Evolutionary conservation across 768 basidiomycete genomes (phyloP), one percentile per base, ranked within the genome.

Genomic region (Guyanaporus albipodus): DNA sequence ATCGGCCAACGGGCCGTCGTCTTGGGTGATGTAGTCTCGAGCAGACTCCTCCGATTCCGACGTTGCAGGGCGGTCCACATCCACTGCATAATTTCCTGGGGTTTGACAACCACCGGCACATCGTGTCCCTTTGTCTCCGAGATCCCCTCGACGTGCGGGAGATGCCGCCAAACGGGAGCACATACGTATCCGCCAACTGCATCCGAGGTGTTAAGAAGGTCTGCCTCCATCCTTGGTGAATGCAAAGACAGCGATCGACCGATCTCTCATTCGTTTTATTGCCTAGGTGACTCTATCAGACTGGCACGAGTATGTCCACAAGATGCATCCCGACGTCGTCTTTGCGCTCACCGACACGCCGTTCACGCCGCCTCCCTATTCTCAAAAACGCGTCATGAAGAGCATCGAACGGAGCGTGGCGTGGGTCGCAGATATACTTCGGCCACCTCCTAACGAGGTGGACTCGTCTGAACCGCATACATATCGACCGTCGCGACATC

Each of bases 351-450:
- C 79, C 2, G 89, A 92, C 48, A 80, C 71, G 0, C 85, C 87
- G 0, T 80, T 78, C 59, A 84, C 84, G 0, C 52, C 69, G 4
- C 75, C 79, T 0, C 79, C 85, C 0, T 76, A 80, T 50, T 90
- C 88, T 4, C 90, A 92, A 58, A 91, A 87, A 53, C 79, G 90
- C 3, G 64, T 83, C 6, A 82, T 77, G 22, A 91, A 90, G 60
- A 83, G 83, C 57, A 75, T 90, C 42, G 84, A 89, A 35, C 75
- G 89, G 22, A 82, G 81, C 3, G 59, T 70, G 0, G 64, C 73
- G 1, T 92, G 90, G 90, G 64, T 91, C 0, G 64, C 73, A 0
- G 69, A 75, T 27, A 50, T 87, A 1, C 70, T 90, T 2, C 66
- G 67, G 12, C 66, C 65, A 3, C 50, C 56, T 19, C 52, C 58